Evolutionary conservation across 2,329 filamentous ascomycete species (phyloP), one percentile per base, ranked within the genome.

Genomic region (Paecilomyces sp.): DNA sequence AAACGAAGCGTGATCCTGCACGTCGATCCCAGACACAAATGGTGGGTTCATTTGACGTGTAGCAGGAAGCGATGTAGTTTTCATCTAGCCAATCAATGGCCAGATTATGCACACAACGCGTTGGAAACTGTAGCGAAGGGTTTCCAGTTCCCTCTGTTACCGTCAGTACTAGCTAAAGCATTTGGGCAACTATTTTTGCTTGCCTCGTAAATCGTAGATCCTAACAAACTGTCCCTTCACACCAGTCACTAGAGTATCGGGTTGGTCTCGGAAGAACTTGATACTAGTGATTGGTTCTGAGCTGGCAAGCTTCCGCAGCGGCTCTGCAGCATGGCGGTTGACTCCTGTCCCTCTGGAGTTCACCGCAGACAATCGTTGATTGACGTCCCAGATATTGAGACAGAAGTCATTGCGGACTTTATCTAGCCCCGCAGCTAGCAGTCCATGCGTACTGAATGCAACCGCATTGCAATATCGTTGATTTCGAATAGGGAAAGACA

Each of bases 391-490:
- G 36, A 88, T 81, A 65, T 87, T 87, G 62, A 88, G 72, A 65
- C 84, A 87, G 58, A 85, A 83, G 71, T 88, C 85, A 56, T 85
- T 87, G 9, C 85, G 79, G 51, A 86, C 84, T 63, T 84, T 80
- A 67, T 88, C 85, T 57, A 88, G 71, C 1, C 84, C 85, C 3
- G 84, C 83, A 1, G 85, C 85, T 54, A 88, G 74, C 58, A 84
- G 76, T 31, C 83, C 82, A 63, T 78, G 74, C 36, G 77, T 74
- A 65, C 80, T 86, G 66, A 88, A 84, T 1, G 85, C 81, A 57
- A 88, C 83, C 1, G 85, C 84, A 70, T 88, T 88, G 70, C 85
- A 87, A 63, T 84, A 84, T 41, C 85, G 79, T 69, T 86, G 85
- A 62, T 85, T 83, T 63, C 83, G 81, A 62, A 86, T 81, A 25